These are phyloP conservation scores for Cubamyces lactineus DNA, from an alignment of 768 basidiomycete genomes.

Conservation along the genomic window DNA sequence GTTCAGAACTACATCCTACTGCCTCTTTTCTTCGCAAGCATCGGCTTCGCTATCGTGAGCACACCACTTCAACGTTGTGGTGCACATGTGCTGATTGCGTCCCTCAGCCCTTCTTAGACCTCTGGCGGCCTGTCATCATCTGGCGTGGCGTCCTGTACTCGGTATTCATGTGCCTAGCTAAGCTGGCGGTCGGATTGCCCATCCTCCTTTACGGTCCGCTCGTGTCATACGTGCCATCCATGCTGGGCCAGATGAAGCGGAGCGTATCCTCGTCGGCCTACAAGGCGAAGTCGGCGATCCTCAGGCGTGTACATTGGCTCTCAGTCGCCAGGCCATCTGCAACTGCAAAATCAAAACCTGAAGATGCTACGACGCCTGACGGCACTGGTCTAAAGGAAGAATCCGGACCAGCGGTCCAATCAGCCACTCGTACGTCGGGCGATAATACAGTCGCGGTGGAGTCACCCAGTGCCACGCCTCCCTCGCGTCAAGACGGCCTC, in stretches of 20 bases:
- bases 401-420: too few species aligned
- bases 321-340: background rate
- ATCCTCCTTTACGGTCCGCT: conserved; percentile 36
- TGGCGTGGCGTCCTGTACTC: conserved; percentile 64
- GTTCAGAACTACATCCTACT: conserved; percentile 46
- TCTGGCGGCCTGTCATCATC: conserved; percentile 35
- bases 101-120: conserved; percentile 28
- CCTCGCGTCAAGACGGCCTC: background rate
- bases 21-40: conserved; percentile 70
- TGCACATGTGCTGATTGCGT: background rate
- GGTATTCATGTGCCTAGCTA: conserved; percentile 58
- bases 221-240: background rate
- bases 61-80: background rate
- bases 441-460: background rate
- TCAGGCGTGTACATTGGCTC: background rate
- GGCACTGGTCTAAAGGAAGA: background rate
- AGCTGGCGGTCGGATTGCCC: conserved; percentile 52
- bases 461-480: background rate
- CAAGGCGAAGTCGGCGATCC: background rate
- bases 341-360: background rate
- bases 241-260: background rate
- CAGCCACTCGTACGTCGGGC: background rate
- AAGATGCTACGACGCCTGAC: background rate
- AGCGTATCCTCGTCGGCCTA: too few species aligned
- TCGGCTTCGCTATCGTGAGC: conserved; percentile 49